A percentile compares a stretch with the other conserved stretches of the same genome.
phyloP scores from a whole-genome alignment of 1,284 basidiomycete genomes.

The Grifola frondosa region DNA sequence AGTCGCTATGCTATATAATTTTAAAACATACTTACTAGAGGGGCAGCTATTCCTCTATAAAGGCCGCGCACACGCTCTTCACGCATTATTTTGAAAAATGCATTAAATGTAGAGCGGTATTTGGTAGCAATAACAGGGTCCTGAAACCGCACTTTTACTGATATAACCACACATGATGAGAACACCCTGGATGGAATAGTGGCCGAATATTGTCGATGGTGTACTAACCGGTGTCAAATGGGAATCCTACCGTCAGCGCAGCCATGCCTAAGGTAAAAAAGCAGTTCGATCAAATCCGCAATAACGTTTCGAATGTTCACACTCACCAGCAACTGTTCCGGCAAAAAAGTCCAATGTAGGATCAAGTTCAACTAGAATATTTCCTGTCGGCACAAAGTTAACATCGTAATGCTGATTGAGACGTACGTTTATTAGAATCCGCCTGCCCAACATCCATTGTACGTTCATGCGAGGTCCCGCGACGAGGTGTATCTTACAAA shows the following conservation, averaged over 20 bases:
- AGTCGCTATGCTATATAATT: background rate
- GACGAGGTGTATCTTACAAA: no score
- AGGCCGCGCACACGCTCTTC: conserved; percentile 68
- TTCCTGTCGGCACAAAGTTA: no score
- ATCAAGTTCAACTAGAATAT: conserved; percentile 39
- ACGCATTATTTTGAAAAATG: conserved; percentile 60
- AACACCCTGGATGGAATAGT: no score
- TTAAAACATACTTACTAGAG: conserved; percentile 57
- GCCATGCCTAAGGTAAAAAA: conserved; percentile 49
- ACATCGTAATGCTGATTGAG: no score
- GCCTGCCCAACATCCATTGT: no score
- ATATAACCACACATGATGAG: background rate
- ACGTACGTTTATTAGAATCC: no score
- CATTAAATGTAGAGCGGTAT: conserved; percentile 62
- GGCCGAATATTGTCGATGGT: background rate
- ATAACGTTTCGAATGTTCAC: no score
- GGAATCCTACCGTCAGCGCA: conserved; percentile 65
- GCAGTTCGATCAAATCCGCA: background rate
- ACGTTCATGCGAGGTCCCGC: no score
- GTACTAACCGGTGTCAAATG: conserved; percentile 68
- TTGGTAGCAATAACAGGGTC: conserved; percentile 52
- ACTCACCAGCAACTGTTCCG: conserved; percentile 64
- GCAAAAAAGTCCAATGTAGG: conserved; percentile 69
- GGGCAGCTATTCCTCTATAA: conserved; percentile 72
- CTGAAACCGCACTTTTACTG: conserved; percentile 78